Conservation (phyloP, 164 flowering plant species). For the Amborella trichopoda region DNA sequence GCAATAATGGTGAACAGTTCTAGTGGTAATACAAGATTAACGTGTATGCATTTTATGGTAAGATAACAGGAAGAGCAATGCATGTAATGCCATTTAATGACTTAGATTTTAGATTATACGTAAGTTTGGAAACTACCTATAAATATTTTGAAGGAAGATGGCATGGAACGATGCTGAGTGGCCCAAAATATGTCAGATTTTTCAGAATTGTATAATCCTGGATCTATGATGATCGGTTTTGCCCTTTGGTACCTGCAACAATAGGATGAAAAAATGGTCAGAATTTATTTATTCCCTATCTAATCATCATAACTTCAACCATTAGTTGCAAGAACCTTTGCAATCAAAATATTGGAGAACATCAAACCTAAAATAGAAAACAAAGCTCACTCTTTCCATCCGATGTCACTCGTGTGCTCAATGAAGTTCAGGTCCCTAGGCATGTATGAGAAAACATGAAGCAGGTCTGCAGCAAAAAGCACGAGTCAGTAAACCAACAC, state of each 20-base stretch:
- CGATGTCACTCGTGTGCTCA: constrained; percentile 72
- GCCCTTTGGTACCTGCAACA: constrained; percentile 53
- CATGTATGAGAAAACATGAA: constrained; percentile 76
- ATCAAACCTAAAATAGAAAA: background rate
- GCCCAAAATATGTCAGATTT: constrained; percentile 83
- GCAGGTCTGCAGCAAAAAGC: constrained; percentile 40
- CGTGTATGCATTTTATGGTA: too few species aligned
- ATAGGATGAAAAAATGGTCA: constrained; percentile 2
- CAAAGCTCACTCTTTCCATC: constrained; percentile 85
- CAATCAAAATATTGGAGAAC: background rate
- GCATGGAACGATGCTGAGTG: constrained; percentile 59
- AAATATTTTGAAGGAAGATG: constrained; percentile 80
- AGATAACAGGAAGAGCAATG: too few species aligned
- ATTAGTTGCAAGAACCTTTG: background rate
- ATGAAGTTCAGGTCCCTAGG: constrained; percentile 82
- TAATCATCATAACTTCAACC: constrained; percentile 2
- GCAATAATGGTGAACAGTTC: too few species aligned
- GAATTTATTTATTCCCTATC: too few species aligned
- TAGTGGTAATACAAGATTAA: too few species aligned
- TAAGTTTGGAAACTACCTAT: constrained; percentile 24
- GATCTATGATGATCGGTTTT: constrained; percentile 75
- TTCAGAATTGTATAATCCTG: constrained; percentile 62
- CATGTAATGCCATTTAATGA: too few species aligned
- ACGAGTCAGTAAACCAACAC: constrained; percentile 2
- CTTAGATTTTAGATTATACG: too few species aligned